Evolutionary conservation across 2,329 filamentous ascomycete species (phyloP).

Genomic region (Cladosporium halotolerans): DNA sequence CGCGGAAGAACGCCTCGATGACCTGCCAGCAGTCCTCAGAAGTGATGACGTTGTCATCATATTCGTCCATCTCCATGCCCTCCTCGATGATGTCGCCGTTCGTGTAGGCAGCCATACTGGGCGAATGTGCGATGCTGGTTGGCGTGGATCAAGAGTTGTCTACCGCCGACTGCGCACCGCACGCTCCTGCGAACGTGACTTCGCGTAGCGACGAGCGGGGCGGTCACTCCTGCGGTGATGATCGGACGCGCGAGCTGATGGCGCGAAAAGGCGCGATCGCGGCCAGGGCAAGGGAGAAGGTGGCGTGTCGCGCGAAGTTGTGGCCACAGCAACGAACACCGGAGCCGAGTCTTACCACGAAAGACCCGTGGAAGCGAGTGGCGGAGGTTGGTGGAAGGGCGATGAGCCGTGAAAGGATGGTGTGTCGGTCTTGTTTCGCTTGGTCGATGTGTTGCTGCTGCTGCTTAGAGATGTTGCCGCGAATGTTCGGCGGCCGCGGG

Average conservation of each 20-base stretch:
- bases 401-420: background rate
- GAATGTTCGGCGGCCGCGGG: background rate
- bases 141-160: conserved; percentile 4
- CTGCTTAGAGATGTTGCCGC: conserved; percentile 9
- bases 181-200: conserved; percentile 1
- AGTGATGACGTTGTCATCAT: conserved; percentile 55
- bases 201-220: background rate
- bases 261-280: conserved; percentile 4
- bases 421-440: background rate
- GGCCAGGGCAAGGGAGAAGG: background rate
- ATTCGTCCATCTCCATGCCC: conserved; percentile 14
- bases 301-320: background rate
- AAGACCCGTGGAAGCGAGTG: background rate
- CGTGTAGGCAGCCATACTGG: conserved; percentile 12
- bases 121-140: background rate
- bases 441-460: conserved; percentile 1
- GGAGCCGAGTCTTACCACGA: background rate
- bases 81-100: conserved; percentile 9
- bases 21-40: conserved; percentile 98
- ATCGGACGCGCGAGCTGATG: conserved; percentile 1
- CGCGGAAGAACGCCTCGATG: conserved; percentile 93
- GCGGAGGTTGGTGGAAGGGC: conserved; percentile 1
- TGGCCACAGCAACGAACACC: too few species aligned
- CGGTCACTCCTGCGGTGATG: background rate
- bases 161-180: conserved; percentile 1